Evolutionary conservation across 2,329 filamentous ascomycete species (phyloP), one percentile per base, ranked within the genome.

Genomic region (Epicoccum nigrum): DNA sequence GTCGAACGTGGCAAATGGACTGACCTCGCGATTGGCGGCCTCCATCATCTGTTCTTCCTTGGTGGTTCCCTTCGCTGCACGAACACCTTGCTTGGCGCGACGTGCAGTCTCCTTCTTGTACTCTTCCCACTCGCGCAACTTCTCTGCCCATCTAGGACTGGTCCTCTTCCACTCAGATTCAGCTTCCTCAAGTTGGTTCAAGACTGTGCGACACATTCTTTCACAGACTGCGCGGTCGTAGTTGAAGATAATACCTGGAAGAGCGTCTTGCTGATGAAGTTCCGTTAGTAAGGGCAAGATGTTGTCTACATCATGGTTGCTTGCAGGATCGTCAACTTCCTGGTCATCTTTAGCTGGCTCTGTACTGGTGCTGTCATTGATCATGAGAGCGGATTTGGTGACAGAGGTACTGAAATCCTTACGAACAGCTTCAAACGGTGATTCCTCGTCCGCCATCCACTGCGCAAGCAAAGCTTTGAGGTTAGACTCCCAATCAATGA

Each of bases 171-270:
- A 88, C 7, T 66, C 60, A 0, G 73, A 57, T 61, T 90, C 87
- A 0, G 82, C 79, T 1, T 76, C 63, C 41, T 79, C 65, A 0
- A 92, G 74, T 51, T 84, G 76, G 0, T 70, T 59, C 1, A 86
- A 67, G 0, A 92, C 60, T 0, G 71, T 62, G 19, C 69, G 59
- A 20, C 83, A 80, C 21, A 88, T 81, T 8, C 70, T 68, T 68
- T 91, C 88, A 61, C 89, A 92, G 23, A 76, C 71, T 1, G 71
- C 69, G 39, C 88, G 83, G 57, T 92, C 86, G 60, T 89, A 93
- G 65, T 90, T 89, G 77, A 93, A 93, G 1, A 92, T 70, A 11
- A 93, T 84, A 0, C 86, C 88, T 0, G 89, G 89, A 1, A 93
- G 77, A 0, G 86, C 87, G 47, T 83, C 81, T 48, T 85, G 82